Evolutionary conservation across 2,329 filamentous ascomycete genomes (phyloP).

Genomic region (Fusarium sp.): DNA sequence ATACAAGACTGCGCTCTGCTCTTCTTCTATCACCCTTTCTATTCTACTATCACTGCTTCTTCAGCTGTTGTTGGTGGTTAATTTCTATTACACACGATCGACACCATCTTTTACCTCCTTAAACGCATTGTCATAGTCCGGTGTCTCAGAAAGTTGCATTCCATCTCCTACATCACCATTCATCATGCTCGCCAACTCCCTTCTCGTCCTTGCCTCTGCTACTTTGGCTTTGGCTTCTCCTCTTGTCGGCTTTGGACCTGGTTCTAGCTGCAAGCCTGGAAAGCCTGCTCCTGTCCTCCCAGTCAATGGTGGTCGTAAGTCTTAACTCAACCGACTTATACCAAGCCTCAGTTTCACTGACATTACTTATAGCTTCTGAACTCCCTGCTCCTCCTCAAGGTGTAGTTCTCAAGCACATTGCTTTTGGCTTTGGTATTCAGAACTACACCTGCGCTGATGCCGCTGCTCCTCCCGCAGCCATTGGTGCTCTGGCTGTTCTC

Average conservation of each 20-base stretch:
- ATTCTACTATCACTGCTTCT: conserved; percentile 19
- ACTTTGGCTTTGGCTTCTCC: conserved; percentile 51
- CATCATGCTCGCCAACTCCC: conserved; percentile 52
- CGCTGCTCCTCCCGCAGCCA: conserved; percentile 53
- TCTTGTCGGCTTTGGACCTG: conserved; percentile 26
- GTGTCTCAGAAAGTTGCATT: conserved; percentile 29
- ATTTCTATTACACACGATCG: conserved; percentile 29
- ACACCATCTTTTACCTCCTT: conserved; percentile 30
- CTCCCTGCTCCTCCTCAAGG: conserved; percentile 58
- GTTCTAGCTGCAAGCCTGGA: conserved; percentile 34
- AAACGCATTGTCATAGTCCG: conserved; percentile 17
- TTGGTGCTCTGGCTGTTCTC: conserved; percentile 70
- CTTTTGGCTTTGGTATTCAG: conserved; percentile 73
- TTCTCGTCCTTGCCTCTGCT: conserved; percentile 52
- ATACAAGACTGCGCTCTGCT: conserved; percentile 35
- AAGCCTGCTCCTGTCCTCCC: conserved; percentile 52
- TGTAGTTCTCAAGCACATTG: conserved; percentile 65
- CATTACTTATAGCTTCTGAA: conserved; percentile 52
- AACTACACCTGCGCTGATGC: conserved; percentile 73
- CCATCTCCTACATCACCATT: conserved; percentile 12
- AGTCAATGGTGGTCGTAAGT: conserved; percentile 55
- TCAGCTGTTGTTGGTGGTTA: conserved; percentile 33
- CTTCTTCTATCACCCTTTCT: background rate
- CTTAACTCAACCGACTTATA: background rate
- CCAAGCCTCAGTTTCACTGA: conserved; percentile 33